A percentile compares a stretch with the other conserved stretches of the same genome.
Evolutionary conservation across 78 protist species (phyloP).

Genomic region (Dictyostelium intermedium): DNA sequence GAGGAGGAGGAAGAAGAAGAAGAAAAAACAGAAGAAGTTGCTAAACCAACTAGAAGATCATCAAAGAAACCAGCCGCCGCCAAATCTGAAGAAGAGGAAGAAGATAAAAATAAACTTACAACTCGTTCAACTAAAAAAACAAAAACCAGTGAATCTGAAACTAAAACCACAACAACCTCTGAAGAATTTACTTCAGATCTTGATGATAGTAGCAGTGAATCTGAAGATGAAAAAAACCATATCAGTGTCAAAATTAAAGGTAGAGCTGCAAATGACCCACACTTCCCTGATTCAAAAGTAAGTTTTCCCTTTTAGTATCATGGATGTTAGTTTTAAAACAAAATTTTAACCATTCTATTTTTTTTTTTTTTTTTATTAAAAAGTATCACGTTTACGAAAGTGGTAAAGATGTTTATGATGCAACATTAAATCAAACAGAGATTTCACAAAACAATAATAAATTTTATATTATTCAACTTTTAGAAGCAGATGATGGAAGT

Average conservation of each 20-base stretch:
- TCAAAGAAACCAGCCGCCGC: neutral
- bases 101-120: neutral
- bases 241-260: constrained; percentile 52
- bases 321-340: too few species aligned
- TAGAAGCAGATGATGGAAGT: constrained; percentile 65
- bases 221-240: neutral
- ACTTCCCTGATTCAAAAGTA: constrained; percentile 8
- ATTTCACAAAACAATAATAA: constrained; percentile 87
- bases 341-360: neutral
- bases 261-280: constrained; percentile 81
- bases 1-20: constrained; percentile 71
- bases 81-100: neutral
- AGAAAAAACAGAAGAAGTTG: constrained; percentile 38
- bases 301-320: too few species aligned
- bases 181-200: constrained; percentile 41
- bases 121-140: constrained; percentile 34
- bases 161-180: neutral
- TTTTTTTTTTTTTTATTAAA: neutral
- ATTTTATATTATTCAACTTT: constrained; percentile 88
- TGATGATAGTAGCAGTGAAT: constrained; percentile 4
- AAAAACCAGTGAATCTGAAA: neutral
- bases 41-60: neutral
- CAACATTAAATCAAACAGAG: constrained; percentile 89
- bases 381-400: constrained; percentile 79
- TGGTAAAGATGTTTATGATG: constrained; percentile 74